Evolutionary conservation across 352 stramenopile species (phyloP).

Genomic region (Plasmopara viticola): DNA sequence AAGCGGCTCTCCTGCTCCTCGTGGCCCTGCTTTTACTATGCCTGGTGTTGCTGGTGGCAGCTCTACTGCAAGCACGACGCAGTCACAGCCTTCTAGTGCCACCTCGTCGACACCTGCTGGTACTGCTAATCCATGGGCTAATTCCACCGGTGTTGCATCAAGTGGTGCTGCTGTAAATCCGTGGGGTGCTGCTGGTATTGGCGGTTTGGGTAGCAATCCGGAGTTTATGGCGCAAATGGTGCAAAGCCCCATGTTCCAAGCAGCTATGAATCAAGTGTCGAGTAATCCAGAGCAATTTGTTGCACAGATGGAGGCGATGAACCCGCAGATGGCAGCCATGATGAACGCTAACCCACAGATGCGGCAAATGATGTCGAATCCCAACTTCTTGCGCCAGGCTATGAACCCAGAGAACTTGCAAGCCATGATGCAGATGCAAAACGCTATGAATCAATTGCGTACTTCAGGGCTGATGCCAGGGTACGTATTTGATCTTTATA

Average conservation of each 20-base stretch:
- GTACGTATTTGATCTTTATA: constrained; percentile 26
- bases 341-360: constrained; percentile 85
- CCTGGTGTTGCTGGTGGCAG: constrained; percentile 58
- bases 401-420: constrained; percentile 89
- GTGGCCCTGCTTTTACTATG: constrained; percentile 77
- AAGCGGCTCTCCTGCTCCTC: constrained; percentile 36
- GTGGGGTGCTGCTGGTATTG: constrained; percentile 37
- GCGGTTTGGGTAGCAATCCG: constrained; percentile 36
- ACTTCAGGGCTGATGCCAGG: constrained; percentile 56
- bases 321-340: constrained; percentile 84
- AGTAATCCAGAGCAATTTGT: constrained; percentile 75
- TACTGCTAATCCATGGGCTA: constrained; percentile 57
- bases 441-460: constrained; percentile 79
- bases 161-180: constrained; percentile 49
- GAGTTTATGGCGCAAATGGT: constrained; percentile 82
- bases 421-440: constrained; percentile 89
- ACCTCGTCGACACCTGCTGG: constrained; percentile 19
- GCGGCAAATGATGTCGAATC: constrained; percentile 87
- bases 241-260: constrained; percentile 84
- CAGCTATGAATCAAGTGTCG: constrained; percentile 75
- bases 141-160: constrained; percentile 11
- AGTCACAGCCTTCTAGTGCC: constrained; percentile 11
- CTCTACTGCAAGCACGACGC: constrained; percentile 19
- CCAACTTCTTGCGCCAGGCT: constrained; percentile 74
- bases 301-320: constrained; percentile 83